Evolutionary conservation across 2,329 filamentous ascomycete genomes (phyloP), one percentile per base, ranked within the genome.

Genomic region (Dryadomyces quercus-mongolicae): DNA sequence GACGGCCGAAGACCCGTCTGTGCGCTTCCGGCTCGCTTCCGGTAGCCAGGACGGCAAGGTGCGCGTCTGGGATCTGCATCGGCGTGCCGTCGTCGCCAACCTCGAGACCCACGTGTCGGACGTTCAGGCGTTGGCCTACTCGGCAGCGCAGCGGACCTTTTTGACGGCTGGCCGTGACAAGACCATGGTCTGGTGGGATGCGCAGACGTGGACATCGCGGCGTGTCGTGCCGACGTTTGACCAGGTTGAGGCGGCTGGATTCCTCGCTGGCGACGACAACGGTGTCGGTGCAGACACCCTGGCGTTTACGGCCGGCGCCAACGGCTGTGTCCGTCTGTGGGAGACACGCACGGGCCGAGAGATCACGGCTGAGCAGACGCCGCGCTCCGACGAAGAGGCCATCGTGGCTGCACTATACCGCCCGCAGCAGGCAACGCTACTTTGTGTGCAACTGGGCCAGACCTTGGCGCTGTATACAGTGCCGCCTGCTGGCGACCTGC

Each of bases 41-140:
- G 93, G 92, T 58, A 90, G 87, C 57, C 94, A 98, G 68, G 92
- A 97, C 66, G 93, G 93, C 36, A 94, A 92, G 64, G 80, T 98
- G 53, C 79, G 88, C 20, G 80, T 98, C 21, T 98, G 91, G 88
- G 88, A 97, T 70, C 71, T 98, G 55, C 83, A 91, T 69, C 94
- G 88, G 71, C 81, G 88, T 54, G 87, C 80, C 59, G 84, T 84
- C 56, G 75, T 88, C 21, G 86, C 88, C 20, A 82, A 84, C 18
- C 74, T 95, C 36, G 90, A 97, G 57, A 93, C 90, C 0, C 94
- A 98, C 66, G 90, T 95, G 21, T 97, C 93, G 10, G 88, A 97
- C 60, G 88, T 98, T n/a, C 84, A 90, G 61, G 84, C 82, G 52
- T 68, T 98, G 51, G 87, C 93, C 62, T 98, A 87, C 67, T 93